Percentiles rank a stretch among this genome's conserved stretches.
phyloP scores from a whole-genome alignment of 208 protist species.

The Crithidia fasciculata region DNA sequence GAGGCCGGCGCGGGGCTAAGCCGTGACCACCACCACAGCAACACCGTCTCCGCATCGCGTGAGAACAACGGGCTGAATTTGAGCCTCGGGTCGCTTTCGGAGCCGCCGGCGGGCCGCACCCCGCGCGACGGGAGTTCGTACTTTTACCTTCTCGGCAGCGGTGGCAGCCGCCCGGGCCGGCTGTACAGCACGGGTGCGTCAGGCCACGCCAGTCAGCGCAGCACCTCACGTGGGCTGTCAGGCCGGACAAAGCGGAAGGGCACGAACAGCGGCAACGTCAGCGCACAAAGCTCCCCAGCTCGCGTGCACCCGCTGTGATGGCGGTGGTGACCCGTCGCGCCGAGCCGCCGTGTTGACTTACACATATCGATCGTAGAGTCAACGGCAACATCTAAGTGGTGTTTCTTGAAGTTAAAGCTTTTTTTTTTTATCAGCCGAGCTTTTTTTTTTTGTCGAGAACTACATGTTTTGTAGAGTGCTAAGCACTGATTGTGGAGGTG shows the following conservation, averaged over 20 bases:
- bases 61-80: conserved; percentile 11
- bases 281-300: conserved; percentile 13
- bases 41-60: background rate
- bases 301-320: background rate
- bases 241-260: background rate
- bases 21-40: background rate
- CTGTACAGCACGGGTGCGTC: conserved; percentile 7
- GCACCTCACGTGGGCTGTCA: background rate
- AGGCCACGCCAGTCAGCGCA: conserved; percentile 10
- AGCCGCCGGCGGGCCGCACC: conserved; percentile 8
- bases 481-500: no score
- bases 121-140: conserved; percentile 13
- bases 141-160: conserved; percentile 11
- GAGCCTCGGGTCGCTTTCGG: background rate
- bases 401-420: background rate
- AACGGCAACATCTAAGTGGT: no score
- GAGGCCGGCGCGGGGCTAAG: background rate
- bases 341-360: background rate
- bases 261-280: conserved; percentile 1
- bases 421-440: background rate
- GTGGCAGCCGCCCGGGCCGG: background rate
- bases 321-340: background rate
- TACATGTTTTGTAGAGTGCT: no score
- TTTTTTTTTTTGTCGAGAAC: background rate
- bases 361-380: no score